A percentile compares a stretch with the other conserved stretches of the same genome.
Conservation (phyloP, 2,329 filamentous ascomycete genomes). For the Clarireedia paspali region DNA sequence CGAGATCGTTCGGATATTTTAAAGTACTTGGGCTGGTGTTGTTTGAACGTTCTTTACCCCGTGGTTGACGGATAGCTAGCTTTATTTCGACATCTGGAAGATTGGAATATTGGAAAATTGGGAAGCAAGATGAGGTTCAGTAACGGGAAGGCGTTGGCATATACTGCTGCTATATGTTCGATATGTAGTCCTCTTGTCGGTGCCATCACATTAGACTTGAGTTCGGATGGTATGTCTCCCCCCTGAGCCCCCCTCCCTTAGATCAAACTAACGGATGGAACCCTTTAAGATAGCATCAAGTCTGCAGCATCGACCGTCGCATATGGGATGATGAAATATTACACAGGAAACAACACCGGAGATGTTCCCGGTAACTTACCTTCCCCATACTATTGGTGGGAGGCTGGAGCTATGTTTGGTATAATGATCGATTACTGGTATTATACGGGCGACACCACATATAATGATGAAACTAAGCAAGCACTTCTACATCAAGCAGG, state of each 20-base stretch:
- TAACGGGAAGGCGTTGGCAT: conserved; percentile 7
- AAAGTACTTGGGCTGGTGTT: neutral
- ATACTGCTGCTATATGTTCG: conserved; percentile 7
- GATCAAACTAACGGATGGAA: neutral
- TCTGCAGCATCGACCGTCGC: conserved; percentile 30
- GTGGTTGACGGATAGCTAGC: neutral
- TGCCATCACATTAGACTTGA: conserved; percentile 7
- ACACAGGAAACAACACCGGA: conserved; percentile 41
- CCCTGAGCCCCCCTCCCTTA: neutral
- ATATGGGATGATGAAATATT: conserved; percentile 44
- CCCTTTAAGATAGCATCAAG: conserved; percentile 26
- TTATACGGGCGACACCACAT: conserved; percentile 64
- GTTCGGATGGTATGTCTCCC: conserved; percentile 1
- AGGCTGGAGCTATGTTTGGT: conserved; percentile 67
- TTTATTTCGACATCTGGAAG: neutral
- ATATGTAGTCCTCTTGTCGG: conserved; percentile 4
- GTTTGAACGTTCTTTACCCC: neutral
- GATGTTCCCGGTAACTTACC: conserved; percentile 43
- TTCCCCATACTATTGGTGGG: conserved; percentile 23
- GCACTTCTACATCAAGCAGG: conserved; percentile 70
- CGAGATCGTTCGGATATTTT: neutral
- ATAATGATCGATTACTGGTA: conserved; percentile 77
- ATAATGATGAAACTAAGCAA: conserved; percentile 52
- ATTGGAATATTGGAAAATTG: neutral
- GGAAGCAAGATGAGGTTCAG: conserved; percentile 6